Conservation (phyloP, 78 protist species). For the Mantamonas sphyraenae region DNA sequence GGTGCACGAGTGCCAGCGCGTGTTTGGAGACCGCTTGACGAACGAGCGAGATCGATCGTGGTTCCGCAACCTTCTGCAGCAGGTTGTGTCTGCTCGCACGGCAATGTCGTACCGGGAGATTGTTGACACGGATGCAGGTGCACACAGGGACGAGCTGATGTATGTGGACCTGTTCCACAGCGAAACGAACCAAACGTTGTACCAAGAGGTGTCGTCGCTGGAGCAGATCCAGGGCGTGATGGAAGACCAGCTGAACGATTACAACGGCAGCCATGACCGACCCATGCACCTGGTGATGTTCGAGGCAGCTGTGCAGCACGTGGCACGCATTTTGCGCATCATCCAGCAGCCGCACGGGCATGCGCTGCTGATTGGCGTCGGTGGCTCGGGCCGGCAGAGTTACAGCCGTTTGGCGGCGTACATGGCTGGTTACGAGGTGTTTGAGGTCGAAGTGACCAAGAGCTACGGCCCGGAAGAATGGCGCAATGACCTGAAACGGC, state of each 20-base stretch:
- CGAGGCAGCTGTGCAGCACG: slow-evolving; percentile 45
- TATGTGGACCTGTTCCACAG: neutral
- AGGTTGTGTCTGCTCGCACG: neutral
- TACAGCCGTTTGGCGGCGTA: slow-evolving; percentile 51
- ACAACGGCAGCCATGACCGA: slow-evolving; percentile 25
- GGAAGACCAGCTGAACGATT: slow-evolving; percentile 26
- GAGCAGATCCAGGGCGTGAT: neutral
- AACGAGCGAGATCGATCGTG: slow-evolving; percentile 29
- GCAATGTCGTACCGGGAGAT: neutral
- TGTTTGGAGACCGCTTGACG: slow-evolving; percentile 56
- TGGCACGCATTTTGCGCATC: slow-evolving; percentile 56
- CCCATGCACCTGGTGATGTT: slow-evolving; percentile 64
- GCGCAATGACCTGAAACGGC: slow-evolving; percentile 32
- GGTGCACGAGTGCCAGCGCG: slow-evolving; percentile 58
- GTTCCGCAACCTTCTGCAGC: slow-evolving; percentile 5
- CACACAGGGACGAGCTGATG: neutral
- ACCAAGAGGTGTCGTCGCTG: slow-evolving; percentile 3
- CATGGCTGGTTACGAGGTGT: slow-evolving; percentile 6
- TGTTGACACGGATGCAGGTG: neutral
- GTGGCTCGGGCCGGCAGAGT: slow-evolving; percentile 70
- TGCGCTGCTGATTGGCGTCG: slow-evolving; percentile 65
- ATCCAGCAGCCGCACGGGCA: slow-evolving; percentile 59
- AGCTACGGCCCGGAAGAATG: slow-evolving; percentile 35
- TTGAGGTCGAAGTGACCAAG: slow-evolving; percentile 22
- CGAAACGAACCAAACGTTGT: neutral